Evolutionary conservation across 164 flowering plant genomes (phyloP).

Genomic region (Warburgia ugandensis): DNA sequence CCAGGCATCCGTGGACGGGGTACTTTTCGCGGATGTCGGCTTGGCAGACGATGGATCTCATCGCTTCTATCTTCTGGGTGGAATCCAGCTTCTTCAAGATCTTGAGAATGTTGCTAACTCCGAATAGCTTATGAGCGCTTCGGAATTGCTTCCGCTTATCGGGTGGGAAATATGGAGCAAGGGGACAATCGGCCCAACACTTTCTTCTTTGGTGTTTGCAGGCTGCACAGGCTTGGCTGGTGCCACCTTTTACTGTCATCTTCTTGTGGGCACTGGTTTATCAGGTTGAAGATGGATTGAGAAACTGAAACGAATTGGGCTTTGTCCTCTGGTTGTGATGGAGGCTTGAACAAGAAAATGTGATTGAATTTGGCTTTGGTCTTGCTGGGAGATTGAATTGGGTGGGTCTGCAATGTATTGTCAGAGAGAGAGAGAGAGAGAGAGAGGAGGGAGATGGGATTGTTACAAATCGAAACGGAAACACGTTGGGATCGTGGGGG

Average conservation of each 20-base stretch:
- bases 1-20: slow-evolving; percentile 38
- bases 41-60: slow-evolving; percentile 32
- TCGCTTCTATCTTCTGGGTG: slow-evolving; percentile 24
- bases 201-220: slow-evolving; percentile 46
- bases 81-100: slow-evolving; percentile 13
- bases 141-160: slow-evolving; percentile 26
- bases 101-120: slow-evolving; percentile 39
- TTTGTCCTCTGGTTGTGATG: too few species aligned
- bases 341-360: background rate
- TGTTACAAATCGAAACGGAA: background rate
- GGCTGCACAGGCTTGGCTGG: slow-evolving; percentile 49
- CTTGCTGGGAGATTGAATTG: background rate
- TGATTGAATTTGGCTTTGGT: too few species aligned
- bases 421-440: background rate
- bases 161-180: slow-evolving; percentile 53
- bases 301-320: too few species aligned
- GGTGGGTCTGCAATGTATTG: background rate
- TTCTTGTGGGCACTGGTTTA: background rate
- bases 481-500: too few species aligned
- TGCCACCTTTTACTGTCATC: slow-evolving; percentile 24
- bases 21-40: slow-evolving; percentile 28
- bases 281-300: too few species aligned
- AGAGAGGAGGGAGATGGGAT: background rate
- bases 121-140: slow-evolving; percentile 40
- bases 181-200: slow-evolving; percentile 35